These are phyloP conservation scores for Aphanomyces stellatus DNA, from an alignment of 352 stramenopile species.

Conservation along the genomic window DNA sequence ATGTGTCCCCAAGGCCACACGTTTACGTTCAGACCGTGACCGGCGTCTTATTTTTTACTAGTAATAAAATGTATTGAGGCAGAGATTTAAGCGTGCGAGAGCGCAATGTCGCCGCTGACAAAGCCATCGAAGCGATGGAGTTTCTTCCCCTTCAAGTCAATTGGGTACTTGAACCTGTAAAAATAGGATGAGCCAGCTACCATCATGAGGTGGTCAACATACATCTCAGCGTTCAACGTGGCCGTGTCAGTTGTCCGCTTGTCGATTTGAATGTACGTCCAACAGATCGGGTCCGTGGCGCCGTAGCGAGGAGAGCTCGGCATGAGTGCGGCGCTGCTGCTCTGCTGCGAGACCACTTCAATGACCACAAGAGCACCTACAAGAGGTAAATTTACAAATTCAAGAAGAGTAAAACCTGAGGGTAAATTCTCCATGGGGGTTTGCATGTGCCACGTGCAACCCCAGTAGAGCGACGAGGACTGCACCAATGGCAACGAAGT, in stretches of 20 bases:
- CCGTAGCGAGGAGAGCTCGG: constrained; percentile 9
- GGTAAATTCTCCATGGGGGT: constrained; percentile 88
- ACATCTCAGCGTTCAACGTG: constrained; percentile 68
- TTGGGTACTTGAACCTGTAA: constrained; percentile 37
- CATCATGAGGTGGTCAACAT: constrained; percentile 22
- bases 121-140: constrained; percentile 66
- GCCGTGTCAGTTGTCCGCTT: constrained; percentile 66
- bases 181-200: not conserved
- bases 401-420: constrained; percentile 22
- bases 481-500: constrained; percentile 54
- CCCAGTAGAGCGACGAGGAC: constrained; percentile 57
- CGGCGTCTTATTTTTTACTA: constrained; percentile 17
- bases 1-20: constrained; percentile 84
- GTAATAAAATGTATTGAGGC: constrained; percentile 7
- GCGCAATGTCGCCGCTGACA: constrained; percentile 58
- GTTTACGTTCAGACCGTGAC: constrained; percentile 72
- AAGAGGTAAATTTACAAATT: not conserved
- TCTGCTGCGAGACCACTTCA: constrained; percentile 33
- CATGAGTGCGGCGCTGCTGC: not conserved
- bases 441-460: constrained; percentile 90
- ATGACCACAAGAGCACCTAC: constrained; percentile 53
- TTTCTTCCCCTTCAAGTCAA: constrained; percentile 68
- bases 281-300: constrained; percentile 34
- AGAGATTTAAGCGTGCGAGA: constrained; percentile 32
- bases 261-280: constrained; percentile 77